phyloP scores from a whole-genome alignment of 768 basidiomycete genomes.

The Panus rudis region DNA sequence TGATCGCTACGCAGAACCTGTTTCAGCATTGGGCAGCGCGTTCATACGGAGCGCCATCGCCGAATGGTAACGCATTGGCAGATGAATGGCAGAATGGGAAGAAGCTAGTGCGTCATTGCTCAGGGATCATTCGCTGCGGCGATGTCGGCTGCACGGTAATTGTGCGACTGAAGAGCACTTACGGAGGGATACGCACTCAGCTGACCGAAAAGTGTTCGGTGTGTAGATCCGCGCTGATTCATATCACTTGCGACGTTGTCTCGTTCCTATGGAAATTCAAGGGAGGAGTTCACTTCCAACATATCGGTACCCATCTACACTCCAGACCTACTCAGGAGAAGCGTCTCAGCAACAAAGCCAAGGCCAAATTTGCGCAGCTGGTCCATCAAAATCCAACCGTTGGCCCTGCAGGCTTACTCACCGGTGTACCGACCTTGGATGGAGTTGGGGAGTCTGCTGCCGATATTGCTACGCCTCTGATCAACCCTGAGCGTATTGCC shows the following conservation, averaged over 20 bases:
- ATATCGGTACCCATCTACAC: not conserved
- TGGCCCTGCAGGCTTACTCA: not conserved
- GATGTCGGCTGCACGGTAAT: not conserved
- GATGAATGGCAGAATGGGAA: not conserved
- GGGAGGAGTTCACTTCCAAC: not conserved
- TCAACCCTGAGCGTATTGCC: conserved; percentile 4
- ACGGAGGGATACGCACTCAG: not conserved
- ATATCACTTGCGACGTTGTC: not conserved
- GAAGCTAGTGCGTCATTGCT: not conserved
- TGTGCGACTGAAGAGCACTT: not conserved
- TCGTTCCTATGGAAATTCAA: not conserved
- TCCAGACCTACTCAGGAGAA: not conserved
- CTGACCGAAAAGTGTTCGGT: not conserved
- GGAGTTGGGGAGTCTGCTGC: not conserved
- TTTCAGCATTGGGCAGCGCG: not conserved
- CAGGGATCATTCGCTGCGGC: not conserved
- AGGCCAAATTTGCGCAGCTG: not conserved
- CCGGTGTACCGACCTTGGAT: not conserved
- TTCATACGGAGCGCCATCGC: not conserved
- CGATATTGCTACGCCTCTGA: conserved; percentile 1
- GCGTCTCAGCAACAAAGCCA: not conserved
- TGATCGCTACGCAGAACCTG: not conserved
- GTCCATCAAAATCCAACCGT: not conserved
- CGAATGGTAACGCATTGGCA: not conserved
- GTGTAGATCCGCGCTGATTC: not conserved